These are phyloP conservation scores for Colletotrichum orchidophilum DNA, from an alignment of 2,329 filamentous ascomycete species.

Conservation along the genomic window DNA sequence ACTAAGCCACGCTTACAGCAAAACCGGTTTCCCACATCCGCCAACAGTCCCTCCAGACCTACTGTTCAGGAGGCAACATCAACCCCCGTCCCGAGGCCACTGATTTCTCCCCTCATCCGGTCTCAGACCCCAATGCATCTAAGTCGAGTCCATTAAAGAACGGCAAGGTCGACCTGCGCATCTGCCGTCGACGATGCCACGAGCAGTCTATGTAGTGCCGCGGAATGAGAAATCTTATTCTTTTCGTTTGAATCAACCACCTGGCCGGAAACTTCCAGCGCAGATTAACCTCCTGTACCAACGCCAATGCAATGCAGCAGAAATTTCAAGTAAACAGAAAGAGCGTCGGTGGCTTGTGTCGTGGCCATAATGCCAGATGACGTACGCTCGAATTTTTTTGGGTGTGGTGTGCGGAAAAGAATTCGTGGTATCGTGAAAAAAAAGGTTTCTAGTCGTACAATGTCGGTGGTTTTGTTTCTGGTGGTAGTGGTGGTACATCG, in stretches of 20 bases:
- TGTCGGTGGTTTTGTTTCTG: conserved; percentile 31
- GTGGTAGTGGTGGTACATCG: conserved; percentile 37
- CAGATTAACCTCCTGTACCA: conserved; percentile 45
- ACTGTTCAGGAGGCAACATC: conserved; percentile 1
- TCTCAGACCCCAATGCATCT: conserved; percentile 17
- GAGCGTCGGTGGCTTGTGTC: conserved; percentile 1
- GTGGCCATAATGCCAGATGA: conserved; percentile 14
- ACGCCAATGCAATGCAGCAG: conserved; percentile 69
- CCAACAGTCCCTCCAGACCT: not conserved
- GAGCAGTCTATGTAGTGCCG: conserved; percentile 53
- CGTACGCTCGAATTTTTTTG: conserved; percentile 25
- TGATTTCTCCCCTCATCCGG: too few relatives aligned
- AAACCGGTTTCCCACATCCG: not conserved
- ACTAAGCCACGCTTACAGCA: not conserved
- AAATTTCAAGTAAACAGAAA: conserved; percentile 43
- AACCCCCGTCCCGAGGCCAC: not conserved
- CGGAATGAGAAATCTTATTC: conserved; percentile 48
- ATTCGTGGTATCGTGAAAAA: conserved; percentile 58
- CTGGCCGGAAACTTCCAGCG: conserved; percentile 37
- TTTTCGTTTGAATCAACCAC: conserved; percentile 45
- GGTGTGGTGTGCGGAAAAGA: conserved; percentile 37
- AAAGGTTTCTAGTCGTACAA: conserved; percentile 52
- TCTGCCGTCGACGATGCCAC: conserved; percentile 36
- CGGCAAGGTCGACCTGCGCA: conserved; percentile 33
- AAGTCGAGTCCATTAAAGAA: conserved; percentile 32